Base-by-base conservation (phyloP, 805 yeast species). In the Wickerhamiella spandovensis region DNA sequence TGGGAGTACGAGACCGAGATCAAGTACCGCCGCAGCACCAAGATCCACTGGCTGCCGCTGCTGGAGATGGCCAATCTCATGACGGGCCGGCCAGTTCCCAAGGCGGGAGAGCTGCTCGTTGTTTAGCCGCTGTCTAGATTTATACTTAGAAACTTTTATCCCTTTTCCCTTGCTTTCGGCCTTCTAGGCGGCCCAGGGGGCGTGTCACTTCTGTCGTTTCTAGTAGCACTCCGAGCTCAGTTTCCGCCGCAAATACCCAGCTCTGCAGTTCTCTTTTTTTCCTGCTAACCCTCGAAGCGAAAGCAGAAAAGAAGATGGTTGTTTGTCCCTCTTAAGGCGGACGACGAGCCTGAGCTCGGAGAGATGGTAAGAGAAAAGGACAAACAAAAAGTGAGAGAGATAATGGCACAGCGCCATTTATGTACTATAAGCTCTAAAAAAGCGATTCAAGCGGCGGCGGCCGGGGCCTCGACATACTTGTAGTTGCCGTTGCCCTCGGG, bases 1-100 rank as follows among this genome's bases (percentile, higher is more conserved):
- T 89, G 84, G 68, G 95, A 89, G 63, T 82, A 72, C 63, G 97
- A 92, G 68, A 87, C 97, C 17, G 87, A 85, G 58, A 65, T 84
- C 37, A 72, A 68, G 21, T 77, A 72, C 66, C 82, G 99, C 73
- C 81, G 92, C 77, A 95, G 97, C 60, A 88, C 85, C 72, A 69
- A 72, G 51, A 81, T 88, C 47, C 87, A 84, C 67, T 92, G 98
- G 98, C 72, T 74, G 46, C 72, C 72, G 28, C 71, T 81, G 48
- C 76, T 94, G 62, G 82, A 81, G 47, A 77, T 85, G 63, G 84
- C 90, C 51, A 95, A 88, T 70, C 81, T 80, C 67, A 72, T 90
- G 64, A 95, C 83, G 39, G 64, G 67, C 38, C 56, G 69, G 18
- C 68, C 69, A 0, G 50, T 58, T 15, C 52, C 49, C 22, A 46